Evolutionary conservation across 2,329 filamentous ascomycete genomes (phyloP).

Genomic region (Drechslerella coelobrocha): DNA sequence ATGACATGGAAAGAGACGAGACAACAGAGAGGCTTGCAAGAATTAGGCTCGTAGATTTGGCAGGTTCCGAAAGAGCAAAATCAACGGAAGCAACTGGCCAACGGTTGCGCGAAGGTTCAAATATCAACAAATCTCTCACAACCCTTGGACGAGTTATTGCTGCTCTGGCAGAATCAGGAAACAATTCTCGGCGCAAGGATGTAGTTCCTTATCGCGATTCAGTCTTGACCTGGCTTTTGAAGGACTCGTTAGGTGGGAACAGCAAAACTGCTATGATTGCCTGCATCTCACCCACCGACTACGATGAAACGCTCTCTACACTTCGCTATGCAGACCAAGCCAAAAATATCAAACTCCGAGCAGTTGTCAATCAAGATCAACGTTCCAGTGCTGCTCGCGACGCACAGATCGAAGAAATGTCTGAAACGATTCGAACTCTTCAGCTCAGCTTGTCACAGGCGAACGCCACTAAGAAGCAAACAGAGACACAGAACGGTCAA

Average conservation of each 20-base stretch:
- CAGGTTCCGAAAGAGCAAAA: constrained; percentile 92
- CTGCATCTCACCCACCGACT: constrained; percentile 92
- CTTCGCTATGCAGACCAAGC: constrained; percentile 97
- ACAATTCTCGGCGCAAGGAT: constrained; percentile 67
- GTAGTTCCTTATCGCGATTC: constrained; percentile 94
- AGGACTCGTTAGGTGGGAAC: constrained; percentile 94
- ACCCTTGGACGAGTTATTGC: constrained; percentile 95
- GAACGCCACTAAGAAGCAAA: constrained; percentile 74
- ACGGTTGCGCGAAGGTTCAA: constrained; percentile 88
- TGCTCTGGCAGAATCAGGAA: constrained; percentile 78
- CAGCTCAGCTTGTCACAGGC: constrained; percentile 76
- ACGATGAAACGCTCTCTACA: constrained; percentile 95
- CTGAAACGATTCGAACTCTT: constrained; percentile 85
- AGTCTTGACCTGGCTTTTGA: constrained; percentile 82
- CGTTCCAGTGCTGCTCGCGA: constrained; percentile 91
- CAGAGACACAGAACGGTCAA: constrained; percentile 77
- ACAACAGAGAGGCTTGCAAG: constrained; percentile 93
- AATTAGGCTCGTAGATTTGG: constrained; percentile 92
- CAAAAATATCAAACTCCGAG: constrained; percentile 93
- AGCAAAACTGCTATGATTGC: constrained; percentile 99
- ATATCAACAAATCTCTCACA: constrained; percentile 98
- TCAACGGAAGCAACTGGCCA: constrained; percentile 92
- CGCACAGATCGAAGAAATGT: constrained; percentile 91
- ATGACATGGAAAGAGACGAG: constrained; percentile 95
- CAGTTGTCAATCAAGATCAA: constrained; percentile 93